These are phyloP conservation scores for Taphrina pruni DNA, from an alignment of 1,139 yeast species.

Conservation along the genomic window DNA sequence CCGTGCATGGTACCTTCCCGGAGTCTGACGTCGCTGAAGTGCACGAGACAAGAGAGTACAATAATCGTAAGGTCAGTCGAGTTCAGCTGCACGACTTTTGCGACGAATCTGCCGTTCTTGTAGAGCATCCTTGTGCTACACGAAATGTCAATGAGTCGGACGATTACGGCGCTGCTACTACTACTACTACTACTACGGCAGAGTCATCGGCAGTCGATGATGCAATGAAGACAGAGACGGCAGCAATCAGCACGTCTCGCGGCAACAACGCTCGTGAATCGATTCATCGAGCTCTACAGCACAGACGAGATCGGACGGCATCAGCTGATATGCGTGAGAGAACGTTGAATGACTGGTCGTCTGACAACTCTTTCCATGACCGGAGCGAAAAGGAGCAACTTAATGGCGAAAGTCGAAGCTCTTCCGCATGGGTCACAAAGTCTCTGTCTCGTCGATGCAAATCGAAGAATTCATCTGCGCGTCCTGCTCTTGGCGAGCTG, in stretches of 20 bases:
- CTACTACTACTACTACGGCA: no score
- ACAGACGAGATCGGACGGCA: not conserved
- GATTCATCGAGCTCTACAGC: not conserved
- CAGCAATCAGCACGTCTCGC: not conserved
- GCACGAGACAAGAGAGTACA: not conserved
- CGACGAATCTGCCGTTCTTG: slow-evolving; percentile 12
- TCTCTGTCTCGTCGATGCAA: not conserved
- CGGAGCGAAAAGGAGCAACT: not conserved
- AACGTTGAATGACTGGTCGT: slow-evolving; percentile 26
- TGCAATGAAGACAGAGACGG: not conserved
- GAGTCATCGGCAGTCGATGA: not conserved
- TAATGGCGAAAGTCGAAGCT: not conserved
- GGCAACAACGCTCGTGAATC: not conserved
- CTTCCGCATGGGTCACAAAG: not conserved
- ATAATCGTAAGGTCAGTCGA: slow-evolving; percentile 6
- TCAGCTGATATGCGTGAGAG: slow-evolving; percentile 13
- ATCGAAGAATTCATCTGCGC: not conserved
- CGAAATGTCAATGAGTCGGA: not conserved
- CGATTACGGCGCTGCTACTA: not conserved
- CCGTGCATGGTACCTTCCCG: no score
- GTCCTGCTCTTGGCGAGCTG: not conserved
- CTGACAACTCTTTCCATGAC: slow-evolving; percentile 7
- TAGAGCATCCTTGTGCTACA: slow-evolving; percentile 3
- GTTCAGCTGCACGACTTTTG: slow-evolving; percentile 1
- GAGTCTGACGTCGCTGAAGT: no score